Evolutionary conservation across 2,329 filamentous ascomycete species (phyloP).

Genomic region (Metarhizium humberi): DNA sequence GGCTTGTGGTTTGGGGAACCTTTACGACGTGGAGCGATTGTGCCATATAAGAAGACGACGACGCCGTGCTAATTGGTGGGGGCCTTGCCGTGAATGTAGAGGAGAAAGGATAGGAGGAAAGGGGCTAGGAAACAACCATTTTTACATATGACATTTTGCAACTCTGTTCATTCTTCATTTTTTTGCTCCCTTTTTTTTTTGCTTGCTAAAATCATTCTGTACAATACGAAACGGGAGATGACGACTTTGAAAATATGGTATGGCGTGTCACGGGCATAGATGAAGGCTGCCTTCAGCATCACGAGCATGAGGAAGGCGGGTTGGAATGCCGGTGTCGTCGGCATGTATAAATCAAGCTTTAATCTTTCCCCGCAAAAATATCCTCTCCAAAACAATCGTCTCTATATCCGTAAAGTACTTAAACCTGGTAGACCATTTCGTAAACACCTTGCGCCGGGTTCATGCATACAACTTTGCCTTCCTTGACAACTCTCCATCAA

Average conservation of each 20-base stretch:
- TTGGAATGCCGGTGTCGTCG: not conserved
- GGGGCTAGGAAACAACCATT: not conserved
- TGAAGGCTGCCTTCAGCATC: not conserved
- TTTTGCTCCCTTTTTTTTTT: not conserved
- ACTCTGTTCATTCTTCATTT: not conserved
- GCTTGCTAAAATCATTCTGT: not conserved
- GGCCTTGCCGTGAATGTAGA: not conserved
- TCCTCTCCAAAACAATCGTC: not conserved
- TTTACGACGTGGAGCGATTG: not conserved
- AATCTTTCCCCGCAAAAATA: not conserved
- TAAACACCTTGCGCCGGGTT: not conserved
- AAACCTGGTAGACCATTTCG: not conserved
- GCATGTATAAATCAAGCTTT: not conserved
- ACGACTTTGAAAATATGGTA: not conserved
- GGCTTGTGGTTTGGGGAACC: conserved; percentile 7
- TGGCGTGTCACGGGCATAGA: not conserved
- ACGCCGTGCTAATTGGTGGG: not conserved
- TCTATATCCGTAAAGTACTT: not conserved
- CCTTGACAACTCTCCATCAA: not conserved
- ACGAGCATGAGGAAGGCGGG: not conserved
- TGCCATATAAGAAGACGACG: not conserved
- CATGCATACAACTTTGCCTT: not conserved
- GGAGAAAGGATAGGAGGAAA: not conserved
- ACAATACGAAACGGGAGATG: conserved; percentile 1
- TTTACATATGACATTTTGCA: not conserved